Evolutionary conservation across 1,139 yeast species (phyloP).

Genomic region (Suhomyces taliae): DNA sequence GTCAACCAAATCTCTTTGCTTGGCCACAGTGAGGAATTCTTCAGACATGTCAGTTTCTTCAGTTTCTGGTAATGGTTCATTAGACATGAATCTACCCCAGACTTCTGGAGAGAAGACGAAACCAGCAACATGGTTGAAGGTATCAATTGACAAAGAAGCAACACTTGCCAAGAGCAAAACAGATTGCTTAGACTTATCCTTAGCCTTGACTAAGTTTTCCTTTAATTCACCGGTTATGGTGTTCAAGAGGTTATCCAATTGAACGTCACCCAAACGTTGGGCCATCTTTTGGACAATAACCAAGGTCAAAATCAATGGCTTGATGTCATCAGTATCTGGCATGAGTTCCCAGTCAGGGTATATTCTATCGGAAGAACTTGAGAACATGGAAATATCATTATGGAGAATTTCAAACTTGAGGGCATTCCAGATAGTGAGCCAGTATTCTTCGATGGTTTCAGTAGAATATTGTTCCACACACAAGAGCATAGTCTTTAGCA

Average conservation of each 20-base stretch:
- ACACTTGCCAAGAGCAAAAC: constrained; percentile 58
- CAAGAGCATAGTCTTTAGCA: constrained; percentile 57
- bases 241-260: constrained; percentile 33
- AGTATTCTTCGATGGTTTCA: constrained; percentile 51
- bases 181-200: constrained; percentile 60
- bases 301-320: constrained; percentile 49
- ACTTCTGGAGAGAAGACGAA: constrained; percentile 31
- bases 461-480: constrained; percentile 57
- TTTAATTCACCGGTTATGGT: constrained; percentile 57
- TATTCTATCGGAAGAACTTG: constrained; percentile 24
- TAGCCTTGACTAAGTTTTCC: constrained; percentile 50
- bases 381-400: constrained; percentile 50
- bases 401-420: constrained; percentile 85
- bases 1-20: constrained; percentile 61
- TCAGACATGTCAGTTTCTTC: constrained; percentile 20
- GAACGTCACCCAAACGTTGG: constrained; percentile 27
- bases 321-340: constrained; percentile 41
- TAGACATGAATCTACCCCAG: constrained; percentile 41
- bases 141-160: constrained; percentile 35
- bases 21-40: constrained; percentile 45
- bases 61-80: constrained; percentile 14
- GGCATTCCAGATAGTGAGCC: constrained; percentile 84
- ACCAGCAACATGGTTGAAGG: constrained; percentile 50
- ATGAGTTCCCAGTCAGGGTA: constrained; percentile 32
- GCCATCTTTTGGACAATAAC: constrained; percentile 47